Conservation (phyloP, 495 filamentous ascomycete genomes). For the Ramalina intermedia region DNA sequence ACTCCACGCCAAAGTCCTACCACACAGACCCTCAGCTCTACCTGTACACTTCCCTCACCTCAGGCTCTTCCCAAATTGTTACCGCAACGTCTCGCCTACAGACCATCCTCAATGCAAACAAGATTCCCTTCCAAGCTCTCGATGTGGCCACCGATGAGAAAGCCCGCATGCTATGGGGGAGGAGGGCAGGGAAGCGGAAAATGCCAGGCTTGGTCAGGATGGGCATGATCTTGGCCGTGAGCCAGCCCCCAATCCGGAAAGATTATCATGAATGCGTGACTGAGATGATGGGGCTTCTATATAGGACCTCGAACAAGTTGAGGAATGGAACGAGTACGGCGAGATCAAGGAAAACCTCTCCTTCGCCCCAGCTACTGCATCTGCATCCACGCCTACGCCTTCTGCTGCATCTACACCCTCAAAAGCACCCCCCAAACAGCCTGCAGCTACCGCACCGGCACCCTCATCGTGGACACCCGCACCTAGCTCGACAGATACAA, state of each 20-base stretch:
- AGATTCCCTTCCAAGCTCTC: constrained; percentile 78
- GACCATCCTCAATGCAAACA: constrained; percentile 91
- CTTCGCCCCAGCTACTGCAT: constrained; percentile 21
- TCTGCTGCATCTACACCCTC: constrained; percentile 17
- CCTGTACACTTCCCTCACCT: constrained; percentile 89
- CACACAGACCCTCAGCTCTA: constrained; percentile 70
- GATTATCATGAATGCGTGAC: neutral
- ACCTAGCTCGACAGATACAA: constrained; percentile 1
- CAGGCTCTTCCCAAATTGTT: constrained; percentile 92
- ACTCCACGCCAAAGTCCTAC: constrained; percentile 38
- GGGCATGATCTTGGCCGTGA: constrained; percentile 73
- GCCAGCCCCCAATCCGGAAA: constrained; percentile 18
- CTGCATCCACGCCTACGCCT: constrained; percentile 39
- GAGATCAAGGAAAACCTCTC: constrained; percentile 78
- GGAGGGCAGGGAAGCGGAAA: constrained; percentile 65
- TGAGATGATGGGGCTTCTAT: neutral
- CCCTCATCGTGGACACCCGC: constrained; percentile 13
- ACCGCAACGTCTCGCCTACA: constrained; percentile 91
- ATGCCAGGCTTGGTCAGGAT: constrained; percentile 80
- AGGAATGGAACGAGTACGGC: constrained; percentile 98
- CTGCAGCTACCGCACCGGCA: constrained; percentile 27
- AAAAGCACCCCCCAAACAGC: constrained; percentile 7
- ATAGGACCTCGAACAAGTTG: constrained; percentile 82
- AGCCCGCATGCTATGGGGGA: constrained; percentile 80
- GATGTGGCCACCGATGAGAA: constrained; percentile 88